Evolutionary conservation across 2,329 filamentous ascomycete genomes (phyloP).

Genomic region (Scortechinia acanthostroma): DNA sequence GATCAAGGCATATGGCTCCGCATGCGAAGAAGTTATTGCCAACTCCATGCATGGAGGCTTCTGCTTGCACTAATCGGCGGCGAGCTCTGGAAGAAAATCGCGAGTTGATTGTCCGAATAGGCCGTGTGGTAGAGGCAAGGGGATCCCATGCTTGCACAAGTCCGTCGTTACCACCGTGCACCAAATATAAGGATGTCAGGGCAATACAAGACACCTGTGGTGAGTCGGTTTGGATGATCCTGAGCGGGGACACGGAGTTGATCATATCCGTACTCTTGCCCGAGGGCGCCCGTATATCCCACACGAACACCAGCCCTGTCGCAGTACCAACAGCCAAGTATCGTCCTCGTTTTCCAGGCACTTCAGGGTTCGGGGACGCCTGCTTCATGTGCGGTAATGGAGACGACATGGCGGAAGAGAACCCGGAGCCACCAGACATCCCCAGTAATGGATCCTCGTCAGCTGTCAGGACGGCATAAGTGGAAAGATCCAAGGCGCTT

Average conservation of each 20-base stretch:
- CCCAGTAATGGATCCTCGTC: slow-evolving; percentile 72
- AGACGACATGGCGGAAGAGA: slow-evolving; percentile 43
- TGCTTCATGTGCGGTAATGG: slow-evolving; percentile 38
- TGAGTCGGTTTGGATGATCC: slow-evolving; percentile 82
- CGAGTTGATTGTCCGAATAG: slow-evolving; percentile 80
- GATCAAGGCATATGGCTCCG: slow-evolving; percentile 78
- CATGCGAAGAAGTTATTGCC: slow-evolving; percentile 75
- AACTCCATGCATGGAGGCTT: slow-evolving; percentile 52
- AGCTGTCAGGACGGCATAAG: slow-evolving; percentile 61
- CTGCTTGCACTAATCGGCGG: slow-evolving; percentile 52
- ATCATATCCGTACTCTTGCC: slow-evolving; percentile 41
- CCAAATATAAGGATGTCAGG: slow-evolving; percentile 76
- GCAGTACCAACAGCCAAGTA: slow-evolving; percentile 77
- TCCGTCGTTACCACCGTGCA: slow-evolving; percentile 90
- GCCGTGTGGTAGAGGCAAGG: slow-evolving; percentile 71
- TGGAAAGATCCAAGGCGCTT: slow-evolving; percentile 68
- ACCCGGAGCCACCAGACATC: slow-evolving; percentile 41
- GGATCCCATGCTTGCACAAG: slow-evolving; percentile 95
- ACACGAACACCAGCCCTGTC: slow-evolving; percentile 70
- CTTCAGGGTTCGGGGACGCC: slow-evolving; percentile 39
- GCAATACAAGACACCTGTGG: slow-evolving; percentile 79
- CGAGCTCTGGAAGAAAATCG: slow-evolving; percentile 76
- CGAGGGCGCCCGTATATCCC: slow-evolving; percentile 70
- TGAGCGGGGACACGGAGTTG: slow-evolving; percentile 63
- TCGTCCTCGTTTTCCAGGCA: slow-evolving; percentile 79